A percentile compares a stretch with the other conserved stretches of the same genome.
Conservation (phyloP, 148 eudicot genomes). For the Chenopodium quinoa region DNA sequence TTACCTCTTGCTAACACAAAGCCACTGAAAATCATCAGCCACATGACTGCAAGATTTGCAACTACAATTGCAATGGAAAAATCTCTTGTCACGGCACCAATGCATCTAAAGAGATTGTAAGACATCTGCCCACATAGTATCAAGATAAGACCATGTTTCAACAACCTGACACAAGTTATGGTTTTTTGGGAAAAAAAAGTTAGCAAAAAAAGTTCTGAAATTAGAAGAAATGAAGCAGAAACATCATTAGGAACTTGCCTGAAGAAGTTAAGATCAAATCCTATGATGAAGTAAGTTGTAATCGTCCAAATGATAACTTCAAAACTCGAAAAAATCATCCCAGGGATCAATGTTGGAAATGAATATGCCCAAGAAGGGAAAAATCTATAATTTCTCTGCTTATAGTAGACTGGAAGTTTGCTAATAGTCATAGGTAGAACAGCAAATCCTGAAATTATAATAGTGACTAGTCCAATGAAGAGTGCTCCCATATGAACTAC, state of each 20-base stretch:
- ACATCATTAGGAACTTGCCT: conserved; percentile 11
- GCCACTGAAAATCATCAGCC: conserved; percentile 28
- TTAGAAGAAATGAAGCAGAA: neutral
- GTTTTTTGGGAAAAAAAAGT: neutral
- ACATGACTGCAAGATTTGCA: conserved; percentile 23
- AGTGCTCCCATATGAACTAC: conserved; percentile 31
- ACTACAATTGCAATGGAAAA: conserved; percentile 25
- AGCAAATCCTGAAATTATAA: conserved; percentile 30
- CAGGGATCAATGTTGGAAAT: conserved; percentile 36
- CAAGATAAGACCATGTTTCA: conserved; percentile 26
- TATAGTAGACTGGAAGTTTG: conserved; percentile 41
- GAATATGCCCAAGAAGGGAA: conserved; percentile 41
- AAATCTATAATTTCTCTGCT: conserved; percentile 34
- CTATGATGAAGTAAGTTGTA: conserved; percentile 35
- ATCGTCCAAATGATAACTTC: conserved; percentile 30
- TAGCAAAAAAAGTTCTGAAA: neutral
- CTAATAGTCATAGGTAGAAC: conserved; percentile 30
- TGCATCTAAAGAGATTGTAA: conserved; percentile 26
- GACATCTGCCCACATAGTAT: conserved; percentile 34
- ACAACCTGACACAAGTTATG: conserved; percentile 9
- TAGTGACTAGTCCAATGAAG: conserved; percentile 20
- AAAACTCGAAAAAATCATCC: conserved; percentile 23
- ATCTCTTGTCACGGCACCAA: conserved; percentile 24
- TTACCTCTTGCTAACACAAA: conserved; percentile 37
- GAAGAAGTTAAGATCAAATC: conserved; percentile 30